Evolutionary conservation across 2,329 filamentous ascomycete species (phyloP), one percentile per base, ranked within the genome.

Genomic region (Cercospora sojina): DNA sequence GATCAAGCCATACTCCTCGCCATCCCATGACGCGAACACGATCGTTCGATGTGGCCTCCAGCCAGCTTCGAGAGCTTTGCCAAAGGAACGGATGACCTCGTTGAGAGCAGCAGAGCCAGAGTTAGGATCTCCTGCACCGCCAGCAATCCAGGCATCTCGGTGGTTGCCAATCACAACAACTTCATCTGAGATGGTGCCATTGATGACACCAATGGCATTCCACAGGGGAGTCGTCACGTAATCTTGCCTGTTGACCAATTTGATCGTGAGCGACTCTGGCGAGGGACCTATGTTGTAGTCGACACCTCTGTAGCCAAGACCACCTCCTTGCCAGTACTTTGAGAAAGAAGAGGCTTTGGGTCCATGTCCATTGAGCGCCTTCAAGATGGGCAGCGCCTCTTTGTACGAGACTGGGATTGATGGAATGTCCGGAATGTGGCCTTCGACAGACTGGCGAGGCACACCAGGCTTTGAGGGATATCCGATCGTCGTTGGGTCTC

Each of bases 141-240:
- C 92, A 20, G 89, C 89, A 73, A 94, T 90, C 92, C 92, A 96
- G 0, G 93, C 91, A 79, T 97, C 93, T 35, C 93, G 88, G 75
- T 97, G 93, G 75, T 96, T 97, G n/a, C 93, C 93, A 32, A 98
- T 81, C 3, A 99, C 85, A 55, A 99, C 83, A 0, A 97, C 92
- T 75, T 97, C 93, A 73, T 97, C 88, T 0, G 88, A 83, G 38
- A 95, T 87, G 0, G 90, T 91, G 9, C 94, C 95, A 73, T 97
- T 97, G 77, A 99, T 91, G 55, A 95, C 83, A 53, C 94, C 94
- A 70, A 98, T 94, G 2, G 95, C 91, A 75, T 99, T 90, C 83
- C 83, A 84, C 7, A 83, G 71, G 2, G 82, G 82, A 6, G 82
- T 84, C 1, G 78, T 84, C 23, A 80, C 78, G 63, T 84, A 84